These are phyloP conservation scores for Waltiozyma solani DNA, from an alignment of 1,139 yeast species.

Conservation along the genomic window DNA sequence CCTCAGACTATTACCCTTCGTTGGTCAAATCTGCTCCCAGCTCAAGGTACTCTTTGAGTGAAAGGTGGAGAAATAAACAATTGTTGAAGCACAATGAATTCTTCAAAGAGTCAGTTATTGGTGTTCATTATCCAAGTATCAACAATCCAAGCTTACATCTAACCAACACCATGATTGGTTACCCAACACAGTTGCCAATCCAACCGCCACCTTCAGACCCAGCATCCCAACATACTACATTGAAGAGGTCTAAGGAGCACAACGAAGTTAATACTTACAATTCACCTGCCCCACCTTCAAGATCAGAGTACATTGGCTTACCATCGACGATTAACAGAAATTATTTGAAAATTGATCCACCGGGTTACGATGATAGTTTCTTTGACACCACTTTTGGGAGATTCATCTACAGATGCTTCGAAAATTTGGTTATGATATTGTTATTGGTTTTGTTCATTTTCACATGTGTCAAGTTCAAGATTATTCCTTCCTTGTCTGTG, in stretches of 20 bases:
- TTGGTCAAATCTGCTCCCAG: slow-evolving; percentile 72
- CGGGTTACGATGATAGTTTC: slow-evolving; percentile 9
- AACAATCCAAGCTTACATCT: no score
- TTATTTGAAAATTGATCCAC: slow-evolving; percentile 17
- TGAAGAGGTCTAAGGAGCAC: neutral
- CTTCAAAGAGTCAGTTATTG: slow-evolving; percentile 31
- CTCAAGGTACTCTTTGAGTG: slow-evolving; percentile 43
- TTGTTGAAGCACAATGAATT: slow-evolving; percentile 23
- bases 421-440: slow-evolving; percentile 37
- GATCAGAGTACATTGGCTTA: slow-evolving; percentile 12
- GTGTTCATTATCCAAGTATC: slow-evolving; percentile 31
- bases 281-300: slow-evolving; percentile 10
- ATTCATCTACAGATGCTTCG: slow-evolving; percentile 34
- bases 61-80: slow-evolving; percentile 30
- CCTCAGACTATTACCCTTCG: slow-evolving; percentile 68
- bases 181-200: slow-evolving; percentile 16
- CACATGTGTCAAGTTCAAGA: slow-evolving; percentile 28
- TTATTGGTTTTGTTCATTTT: slow-evolving; percentile 24
- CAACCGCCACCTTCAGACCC: slow-evolving; percentile 5
- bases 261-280: slow-evolving; percentile 9
- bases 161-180: slow-evolving; percentile 10
- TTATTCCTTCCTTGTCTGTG: slow-evolving; percentile 28
- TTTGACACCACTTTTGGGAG: slow-evolving; percentile 20
- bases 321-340: slow-evolving; percentile 13
- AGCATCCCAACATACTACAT: neutral